Evolutionary conservation across 78 protist genomes (phyloP).

Genomic region (Anaeramoeba flamelloides): DNA sequence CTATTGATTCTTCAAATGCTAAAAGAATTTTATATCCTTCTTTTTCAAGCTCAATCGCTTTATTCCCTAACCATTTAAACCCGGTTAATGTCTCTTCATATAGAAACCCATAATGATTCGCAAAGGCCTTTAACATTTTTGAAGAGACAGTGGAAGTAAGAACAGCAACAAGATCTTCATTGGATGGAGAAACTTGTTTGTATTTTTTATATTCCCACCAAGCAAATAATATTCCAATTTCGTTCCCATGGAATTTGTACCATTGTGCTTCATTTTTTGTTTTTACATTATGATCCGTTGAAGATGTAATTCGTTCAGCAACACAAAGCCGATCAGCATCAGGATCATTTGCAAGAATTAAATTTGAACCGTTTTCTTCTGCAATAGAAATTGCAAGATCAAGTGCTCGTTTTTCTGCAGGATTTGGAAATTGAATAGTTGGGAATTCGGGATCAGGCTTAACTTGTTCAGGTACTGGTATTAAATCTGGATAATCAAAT

Average conservation of each 20-base stretch:
- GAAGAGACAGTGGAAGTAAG: neutral
- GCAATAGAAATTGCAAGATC: conserved; percentile 50
- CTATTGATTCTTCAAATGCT: neutral
- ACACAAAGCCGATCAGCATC: conserved; percentile 91
- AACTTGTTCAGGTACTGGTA: conserved; percentile 12
- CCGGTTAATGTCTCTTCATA: neutral
- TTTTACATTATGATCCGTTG: too few species aligned
- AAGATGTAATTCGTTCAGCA: conserved; percentile 58
- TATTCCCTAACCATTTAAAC: neutral
- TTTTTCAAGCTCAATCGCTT: neutral
- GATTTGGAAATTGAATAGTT: conserved; percentile 89
- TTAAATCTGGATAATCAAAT: conserved; percentile 17
- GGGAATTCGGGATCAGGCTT: conserved; percentile 91
- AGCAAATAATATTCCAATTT: neutral
- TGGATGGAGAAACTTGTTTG: neutral
- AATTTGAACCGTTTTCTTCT: conserved; percentile 16
- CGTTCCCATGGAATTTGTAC: neutral
- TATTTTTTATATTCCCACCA: neutral
- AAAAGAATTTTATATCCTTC: neutral
- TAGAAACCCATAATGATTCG: neutral
- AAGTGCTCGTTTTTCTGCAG: conserved; percentile 47
- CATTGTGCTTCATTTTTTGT: too few species aligned
- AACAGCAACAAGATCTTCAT: neutral
- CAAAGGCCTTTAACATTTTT: neutral
- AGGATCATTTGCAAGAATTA: conserved; percentile 96